Percentiles rank a stretch among this genome's conserved stretches.
Evolutionary conservation across 495 filamentous ascomycete genomes (phyloP).

Genomic region (Talaromyces stipitatus): DNA sequence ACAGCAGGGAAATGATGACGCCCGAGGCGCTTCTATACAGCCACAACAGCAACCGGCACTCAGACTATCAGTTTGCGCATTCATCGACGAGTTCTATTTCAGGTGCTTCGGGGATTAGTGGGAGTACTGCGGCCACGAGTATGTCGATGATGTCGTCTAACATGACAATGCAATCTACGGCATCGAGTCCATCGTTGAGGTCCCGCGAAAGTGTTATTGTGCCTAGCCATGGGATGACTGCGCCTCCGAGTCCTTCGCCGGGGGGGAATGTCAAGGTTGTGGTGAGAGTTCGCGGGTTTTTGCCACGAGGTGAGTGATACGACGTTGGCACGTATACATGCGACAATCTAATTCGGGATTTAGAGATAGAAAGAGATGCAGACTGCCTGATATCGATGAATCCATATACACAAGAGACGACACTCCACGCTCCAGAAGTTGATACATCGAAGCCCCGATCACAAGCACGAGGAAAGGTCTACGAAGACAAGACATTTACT

Average conservation of each 20-base stretch:
- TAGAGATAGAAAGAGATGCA: constrained; percentile 74
- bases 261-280: constrained; percentile 93
- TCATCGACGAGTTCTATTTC: constrained; percentile 51
- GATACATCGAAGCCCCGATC: constrained; percentile 61
- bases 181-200: constrained; percentile 58
- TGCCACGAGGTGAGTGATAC: constrained; percentile 84
- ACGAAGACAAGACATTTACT: constrained; percentile 85
- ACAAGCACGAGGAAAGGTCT: constrained; percentile 60
- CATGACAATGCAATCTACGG: constrained; percentile 38
- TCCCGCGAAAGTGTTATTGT: constrained; percentile 58
- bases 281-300: constrained; percentile 82
- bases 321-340: constrained; percentile 8
- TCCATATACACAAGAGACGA: constrained; percentile 72
- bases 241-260: constrained; percentile 26
- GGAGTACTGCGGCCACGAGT: constrained; percentile 39
- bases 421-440: constrained; percentile 48
- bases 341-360: constrained; percentile 1
- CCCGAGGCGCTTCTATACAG: constrained; percentile 50
- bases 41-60: constrained; percentile 30
- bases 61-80: constrained; percentile 26
- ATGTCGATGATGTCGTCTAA: constrained; percentile 56
- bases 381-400: constrained; percentile 88
- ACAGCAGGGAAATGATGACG: constrained; percentile 42
- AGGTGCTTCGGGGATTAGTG: constrained; percentile 44
- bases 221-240: constrained; percentile 21